Base-by-base conservation (phyloP, 257 asterid genomes). In the Ilex asprella region DNA sequence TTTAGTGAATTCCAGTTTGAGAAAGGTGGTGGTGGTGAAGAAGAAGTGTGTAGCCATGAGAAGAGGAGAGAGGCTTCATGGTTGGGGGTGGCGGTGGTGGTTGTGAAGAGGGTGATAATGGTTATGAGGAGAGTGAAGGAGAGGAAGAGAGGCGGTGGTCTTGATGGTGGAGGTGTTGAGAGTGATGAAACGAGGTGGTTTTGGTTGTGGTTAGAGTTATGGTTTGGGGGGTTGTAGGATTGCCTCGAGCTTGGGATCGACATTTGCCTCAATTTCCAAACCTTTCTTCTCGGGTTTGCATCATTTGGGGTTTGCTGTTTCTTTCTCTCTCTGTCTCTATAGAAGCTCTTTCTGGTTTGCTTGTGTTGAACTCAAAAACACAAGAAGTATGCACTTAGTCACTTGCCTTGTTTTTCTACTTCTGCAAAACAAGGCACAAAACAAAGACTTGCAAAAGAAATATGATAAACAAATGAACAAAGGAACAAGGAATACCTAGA, bases 191-290 rank as follows among this genome's bases (percentile, higher is more conserved):
- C 39, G 49, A 8, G 32, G 58, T 58, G 50, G 44, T 60, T 60
- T 31, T 30, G 55, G 55, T 21, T 21, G 27, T 21, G 27, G 27
- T 21, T 21, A 21, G 27, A 21, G 27, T 21, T 21, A 21, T 1
- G 27, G 54, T 35, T 56, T 29, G 6, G 2, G 57, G 44, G 52
- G 15, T 61, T 6, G 64, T 39, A 58, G 62, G 61, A 62, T 53
- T 64, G 72, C 72, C 79, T 77, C 79, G 82, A 74, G 72, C 65
- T 63, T 47, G 64, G 70, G 70, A 60, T 74, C 70, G 74, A 78
- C 80, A 74, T 67, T 79, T 79, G 82, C 79, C 77, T 79, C 82
- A 79, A 76, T 63, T 79, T 79, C 77, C 82, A 76, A 73, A 73
- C 78, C 63, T 70, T 70, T 70, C 76, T 75, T 75, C 83, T 74